These are phyloP conservation scores for Bertia moriformis DNA, from an alignment of 2,329 filamentous ascomycete species.

Conservation along the genomic window DNA sequence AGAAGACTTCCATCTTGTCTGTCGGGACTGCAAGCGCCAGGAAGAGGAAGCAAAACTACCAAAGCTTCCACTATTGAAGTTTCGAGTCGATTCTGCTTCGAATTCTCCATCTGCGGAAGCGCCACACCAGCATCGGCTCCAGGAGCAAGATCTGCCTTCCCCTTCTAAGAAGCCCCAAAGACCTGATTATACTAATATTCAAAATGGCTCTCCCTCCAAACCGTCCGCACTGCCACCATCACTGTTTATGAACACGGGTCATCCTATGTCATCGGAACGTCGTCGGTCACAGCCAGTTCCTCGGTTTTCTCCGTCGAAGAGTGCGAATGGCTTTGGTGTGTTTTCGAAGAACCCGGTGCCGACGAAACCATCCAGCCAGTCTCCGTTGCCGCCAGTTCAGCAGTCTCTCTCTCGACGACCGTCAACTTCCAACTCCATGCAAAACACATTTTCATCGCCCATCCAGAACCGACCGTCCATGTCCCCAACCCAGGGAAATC, in stretches of 20 bases:
- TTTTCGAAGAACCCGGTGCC: background rate
- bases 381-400: background rate
- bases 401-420: background rate
- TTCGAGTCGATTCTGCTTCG: background rate
- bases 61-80: slow-evolving; percentile 25
- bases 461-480: background rate
- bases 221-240: background rate
- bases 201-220: background rate
- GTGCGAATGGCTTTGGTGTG: background rate
- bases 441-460: background rate
- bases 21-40: slow-evolving; percentile 41
- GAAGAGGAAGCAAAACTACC: slow-evolving; percentile 40
- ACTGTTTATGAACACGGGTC: background rate
- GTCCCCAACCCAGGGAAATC: slow-evolving; percentile 1
- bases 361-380: background rate
- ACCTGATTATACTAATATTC: background rate
- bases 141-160: background rate
- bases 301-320: background rate
- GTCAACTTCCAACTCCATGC: background rate
- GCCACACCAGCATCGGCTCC: background rate
- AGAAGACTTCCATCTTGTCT: slow-evolving; percentile 47
- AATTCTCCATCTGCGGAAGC: background rate
- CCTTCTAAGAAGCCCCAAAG: background rate
- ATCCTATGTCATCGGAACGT: background rate
- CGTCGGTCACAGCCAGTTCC: background rate